Conservation (phyloP, 345 rosid genomes). For the Eucalyptus cloeziana region DNA sequence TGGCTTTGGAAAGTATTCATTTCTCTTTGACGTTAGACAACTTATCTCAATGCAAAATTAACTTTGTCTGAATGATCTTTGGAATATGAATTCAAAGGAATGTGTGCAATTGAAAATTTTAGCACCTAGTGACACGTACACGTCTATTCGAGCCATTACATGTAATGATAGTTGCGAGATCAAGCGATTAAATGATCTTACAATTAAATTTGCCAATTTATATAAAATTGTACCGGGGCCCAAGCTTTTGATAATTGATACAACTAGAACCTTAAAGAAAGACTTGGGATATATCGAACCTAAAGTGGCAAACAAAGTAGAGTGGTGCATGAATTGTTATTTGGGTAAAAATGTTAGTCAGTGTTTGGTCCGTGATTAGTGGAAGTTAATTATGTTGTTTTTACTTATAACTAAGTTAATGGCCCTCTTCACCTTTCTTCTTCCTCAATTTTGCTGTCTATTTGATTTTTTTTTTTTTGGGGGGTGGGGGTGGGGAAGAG, state of each 20-base stretch:
- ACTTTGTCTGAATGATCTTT: background rate
- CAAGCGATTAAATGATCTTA: background rate
- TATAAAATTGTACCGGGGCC: background rate
- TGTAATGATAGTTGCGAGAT: background rate
- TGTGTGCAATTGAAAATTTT: background rate
- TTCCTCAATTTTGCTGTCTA: background rate
- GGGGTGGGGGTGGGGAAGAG: background rate
- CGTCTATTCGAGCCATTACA: background rate
- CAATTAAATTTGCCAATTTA: background rate
- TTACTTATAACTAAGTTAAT: background rate
- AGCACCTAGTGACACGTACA: background rate
- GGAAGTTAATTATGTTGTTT: background rate
- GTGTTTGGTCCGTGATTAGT: background rate
- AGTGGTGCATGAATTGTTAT: background rate
- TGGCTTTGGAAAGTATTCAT: background rate
- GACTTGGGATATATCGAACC: background rate
- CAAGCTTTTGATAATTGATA: background rate
- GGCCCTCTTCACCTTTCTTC: background rate
- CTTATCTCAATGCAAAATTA: background rate
- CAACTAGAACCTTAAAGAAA: background rate
- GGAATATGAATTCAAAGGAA: background rate
- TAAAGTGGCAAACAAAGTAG: background rate
- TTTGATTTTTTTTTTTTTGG: background rate
- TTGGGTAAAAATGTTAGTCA: background rate
- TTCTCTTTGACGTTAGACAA: background rate